phyloP scores from a whole-genome alignment of 352 stramenopile species.

The Aphanomyces euteiches region DNA sequence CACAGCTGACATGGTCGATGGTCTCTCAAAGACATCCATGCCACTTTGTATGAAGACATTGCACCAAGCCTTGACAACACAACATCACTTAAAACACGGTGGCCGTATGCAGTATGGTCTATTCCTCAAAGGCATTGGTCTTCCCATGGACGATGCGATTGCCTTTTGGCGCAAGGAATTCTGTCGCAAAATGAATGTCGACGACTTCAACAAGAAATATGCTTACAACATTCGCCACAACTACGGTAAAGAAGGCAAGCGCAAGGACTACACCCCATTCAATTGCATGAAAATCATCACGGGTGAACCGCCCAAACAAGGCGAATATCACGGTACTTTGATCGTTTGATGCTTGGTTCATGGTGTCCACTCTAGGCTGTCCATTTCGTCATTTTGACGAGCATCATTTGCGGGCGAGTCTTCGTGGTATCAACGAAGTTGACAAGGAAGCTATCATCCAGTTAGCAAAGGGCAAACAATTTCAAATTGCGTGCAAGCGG shows the following conservation, averaged over 20 bases:
- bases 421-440: constrained; percentile 71
- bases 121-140: constrained; percentile 97
- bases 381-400: constrained; percentile 96
- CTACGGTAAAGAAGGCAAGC: constrained; percentile 99
- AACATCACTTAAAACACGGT: constrained; percentile 97
- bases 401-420: constrained; percentile 85
- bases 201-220: constrained; percentile 99
- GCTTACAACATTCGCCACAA: constrained; percentile 99
- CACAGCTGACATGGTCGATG: constrained; percentile 90
- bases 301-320: constrained; percentile 86
- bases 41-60: constrained; percentile 97
- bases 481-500: constrained; percentile 97
- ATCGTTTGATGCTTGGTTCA: background rate
- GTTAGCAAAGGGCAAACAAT: constrained; percentile 90
- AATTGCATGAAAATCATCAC: constrained; percentile 98
- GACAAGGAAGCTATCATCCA: constrained; percentile 92
- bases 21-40: constrained; percentile 88
- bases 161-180: constrained; percentile 94
- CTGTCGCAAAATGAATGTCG: constrained; percentile 91
- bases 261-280: constrained; percentile 95
- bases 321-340: constrained; percentile 89
- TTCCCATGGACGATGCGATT: constrained; percentile 95
- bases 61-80: constrained; percentile 90
- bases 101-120: constrained; percentile 97
- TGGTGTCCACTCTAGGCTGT: constrained; percentile 56